These are phyloP conservation scores for Saturnispora halmiae DNA, from an alignment of 805 yeast species.

Conservation along the genomic window DNA sequence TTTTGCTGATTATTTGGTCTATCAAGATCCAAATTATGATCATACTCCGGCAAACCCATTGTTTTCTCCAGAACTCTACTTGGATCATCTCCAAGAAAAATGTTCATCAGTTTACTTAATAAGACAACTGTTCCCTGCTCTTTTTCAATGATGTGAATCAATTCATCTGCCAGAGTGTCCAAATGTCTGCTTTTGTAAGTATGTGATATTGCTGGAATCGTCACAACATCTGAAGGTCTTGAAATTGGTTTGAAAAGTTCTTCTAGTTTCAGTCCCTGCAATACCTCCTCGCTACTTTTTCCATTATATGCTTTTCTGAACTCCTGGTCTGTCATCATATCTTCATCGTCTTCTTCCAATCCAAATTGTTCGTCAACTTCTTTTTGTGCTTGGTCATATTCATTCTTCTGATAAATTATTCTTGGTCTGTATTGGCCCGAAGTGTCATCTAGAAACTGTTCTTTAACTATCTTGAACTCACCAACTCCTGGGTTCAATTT, in stretches of 20 bases:
- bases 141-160: conserved; percentile 67
- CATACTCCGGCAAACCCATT: conserved; percentile 58
- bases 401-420: conserved; percentile 22
- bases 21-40: conserved; percentile 44
- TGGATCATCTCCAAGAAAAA: conserved; percentile 83
- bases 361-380: conserved; percentile 27
- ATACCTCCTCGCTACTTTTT: conserved; percentile 25
- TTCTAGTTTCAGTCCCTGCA: conserved; percentile 42
- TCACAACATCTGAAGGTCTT: conserved; percentile 70
- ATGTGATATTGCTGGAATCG: conserved; percentile 57
- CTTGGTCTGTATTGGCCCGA: conserved; percentile 18
- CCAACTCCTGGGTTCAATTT: conserved; percentile 13
- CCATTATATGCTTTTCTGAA: conserved; percentile 18
- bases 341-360: conserved; percentile 16
- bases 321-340: conserved; percentile 1
- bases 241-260: conserved; percentile 66
- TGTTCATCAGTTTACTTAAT: conserved; percentile 61
- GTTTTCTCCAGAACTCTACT: conserved; percentile 52
- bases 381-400: conserved; percentile 18
- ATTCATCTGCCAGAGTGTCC: conserved; percentile 55
- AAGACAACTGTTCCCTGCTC: conserved; percentile 75
- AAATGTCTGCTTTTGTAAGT: conserved; percentile 55
- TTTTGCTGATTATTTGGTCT: conserved; percentile 17
- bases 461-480: background rate
- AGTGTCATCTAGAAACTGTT: conserved; percentile 15